Base-by-base conservation (phyloP, 352 stramenopile species). In the Phytophthora nicotianae region DNA sequence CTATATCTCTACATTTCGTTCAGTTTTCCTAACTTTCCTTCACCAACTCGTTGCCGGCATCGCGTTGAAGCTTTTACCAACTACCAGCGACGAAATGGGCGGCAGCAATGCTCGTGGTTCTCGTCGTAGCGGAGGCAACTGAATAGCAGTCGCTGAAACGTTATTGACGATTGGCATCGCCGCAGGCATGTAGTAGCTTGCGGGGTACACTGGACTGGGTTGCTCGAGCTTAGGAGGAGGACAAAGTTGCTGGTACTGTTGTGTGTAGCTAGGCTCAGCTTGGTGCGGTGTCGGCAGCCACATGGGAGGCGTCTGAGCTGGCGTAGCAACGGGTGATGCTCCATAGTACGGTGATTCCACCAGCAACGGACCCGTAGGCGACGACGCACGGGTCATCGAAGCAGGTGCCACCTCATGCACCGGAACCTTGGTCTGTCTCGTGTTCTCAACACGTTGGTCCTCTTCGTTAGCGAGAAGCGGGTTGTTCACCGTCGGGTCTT, bases 401-500 rank as follows among this genome's bases (percentile, higher is more conserved):
- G 50, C 55, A 21, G 46, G 62, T 20, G 52, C 35, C 49, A 66
- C 49, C 38, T 70, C 41, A 40, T 68, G 50, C 17, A 52, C 32
- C 21, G 53, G n/a, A n/a, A 26, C 20, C 17, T 74, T 64, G 26
- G 19, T 19, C 16, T 62, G 56, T 7, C n/a, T 50, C 26, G 32
- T 26, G 10, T 53, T 46, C 7, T 55, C 47, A 5, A 40, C 38
- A 9, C 47, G 23, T 13, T 43, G 41, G 17, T 79, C 69, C 5
- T 80, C 68, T 26, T 81, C 74, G 19, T 67, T 55, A 3, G 64
- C 65, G 7, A 83, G 62, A 19, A 77, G 23, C 11, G 74, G 57
- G 53, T 76, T 89, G 63, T 62, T 77, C 20, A 73, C 72, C 21
- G 81, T 92, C 26, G 83, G 81, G 37, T 92, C 74, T 43, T 84